Percentiles rank a stretch among this genome's conserved stretches.
These are phyloP conservation scores for Yamadazyma friedrichii DNA, from an alignment of 1,139 yeast genomes.

Conservation along the genomic window DNA sequence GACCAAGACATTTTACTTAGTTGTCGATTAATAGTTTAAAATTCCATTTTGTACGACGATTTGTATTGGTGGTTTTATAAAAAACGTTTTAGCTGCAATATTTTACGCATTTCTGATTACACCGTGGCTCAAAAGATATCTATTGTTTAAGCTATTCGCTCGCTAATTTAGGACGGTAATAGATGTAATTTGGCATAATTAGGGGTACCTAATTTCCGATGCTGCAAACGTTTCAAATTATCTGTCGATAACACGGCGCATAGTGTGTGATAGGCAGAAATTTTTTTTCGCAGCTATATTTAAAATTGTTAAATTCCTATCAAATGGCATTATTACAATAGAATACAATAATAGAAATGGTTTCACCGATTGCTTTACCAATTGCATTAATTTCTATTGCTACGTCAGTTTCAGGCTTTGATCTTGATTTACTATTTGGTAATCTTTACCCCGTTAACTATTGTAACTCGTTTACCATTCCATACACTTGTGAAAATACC, in stretches of 20 bases:
- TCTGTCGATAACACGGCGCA: neutral
- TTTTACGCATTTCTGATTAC: neutral
- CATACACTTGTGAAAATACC: slow-evolving; percentile 29
- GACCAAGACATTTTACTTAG: neutral
- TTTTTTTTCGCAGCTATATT: neutral
- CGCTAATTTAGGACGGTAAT: too few species aligned
- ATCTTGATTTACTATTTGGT: slow-evolving; percentile 4
- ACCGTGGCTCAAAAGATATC: neutral
- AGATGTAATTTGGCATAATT: too few species aligned
- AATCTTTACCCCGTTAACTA: slow-evolving; percentile 6
- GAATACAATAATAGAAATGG: slow-evolving; percentile 4
- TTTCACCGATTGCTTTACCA: slow-evolving; percentile 6
- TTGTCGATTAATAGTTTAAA: neutral
- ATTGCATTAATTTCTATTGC: slow-evolving; percentile 6
- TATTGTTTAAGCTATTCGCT: too few species aligned
- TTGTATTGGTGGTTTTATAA: neutral
- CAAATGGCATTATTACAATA: neutral
- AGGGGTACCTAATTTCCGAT: too few species aligned
- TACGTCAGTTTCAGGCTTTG: slow-evolving; percentile 3
- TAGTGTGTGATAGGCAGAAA: neutral
- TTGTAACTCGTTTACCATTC: slow-evolving; percentile 8
- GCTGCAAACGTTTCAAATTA: too few species aligned
- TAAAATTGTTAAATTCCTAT: neutral
- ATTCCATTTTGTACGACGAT: too few species aligned
- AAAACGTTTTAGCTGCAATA: neutral